Evolutionary conservation across 352 stramenopile genomes (phyloP).

Genomic region (Phytopythium mirpurense): DNA sequence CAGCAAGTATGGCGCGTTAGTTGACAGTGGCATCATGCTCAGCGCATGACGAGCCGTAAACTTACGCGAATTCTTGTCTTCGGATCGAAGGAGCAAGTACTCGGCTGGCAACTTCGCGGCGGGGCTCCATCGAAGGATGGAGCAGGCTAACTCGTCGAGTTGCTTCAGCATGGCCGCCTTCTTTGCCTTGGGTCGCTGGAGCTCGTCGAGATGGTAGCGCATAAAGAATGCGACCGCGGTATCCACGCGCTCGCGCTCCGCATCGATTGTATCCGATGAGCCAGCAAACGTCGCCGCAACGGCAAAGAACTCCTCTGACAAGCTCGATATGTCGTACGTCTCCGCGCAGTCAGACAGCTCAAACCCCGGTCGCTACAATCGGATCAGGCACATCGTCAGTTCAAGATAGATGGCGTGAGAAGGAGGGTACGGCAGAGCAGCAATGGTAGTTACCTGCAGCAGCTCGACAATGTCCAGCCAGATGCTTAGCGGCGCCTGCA

Average conservation of each 20-base stretch:
- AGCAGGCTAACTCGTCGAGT: constrained; percentile 42
- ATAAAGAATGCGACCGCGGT: constrained; percentile 61
- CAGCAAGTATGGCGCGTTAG: constrained; percentile 1
- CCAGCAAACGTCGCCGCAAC: constrained; percentile 20
- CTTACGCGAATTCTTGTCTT: constrained; percentile 70
- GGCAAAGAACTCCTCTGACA: constrained; percentile 47
- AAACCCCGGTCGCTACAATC: constrained; percentile 44
- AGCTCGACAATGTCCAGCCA: constrained; percentile 76
- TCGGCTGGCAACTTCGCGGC: constrained; percentile 52
- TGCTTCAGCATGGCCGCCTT: constrained; percentile 31
- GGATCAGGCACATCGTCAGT: no score
- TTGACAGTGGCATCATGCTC: not conserved
- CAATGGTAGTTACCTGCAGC: constrained; percentile 59
- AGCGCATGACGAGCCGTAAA: constrained; percentile 1
- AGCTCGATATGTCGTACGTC: constrained; percentile 23
- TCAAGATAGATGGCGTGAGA: no score
- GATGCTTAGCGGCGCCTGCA: constrained; percentile 47
- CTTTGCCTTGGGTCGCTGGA: constrained; percentile 38
- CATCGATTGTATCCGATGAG: constrained; percentile 11
- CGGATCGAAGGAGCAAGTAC: constrained; percentile 63
- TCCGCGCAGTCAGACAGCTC: constrained; percentile 40
- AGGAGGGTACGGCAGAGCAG: not conserved
- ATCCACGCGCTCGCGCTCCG: constrained; percentile 31
- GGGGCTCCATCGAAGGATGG: constrained; percentile 54
- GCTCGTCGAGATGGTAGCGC: constrained; percentile 47